Evolutionary conservation across 2,329 filamentous ascomycete species (phyloP), one percentile per base, ranked within the genome.

Genomic region (Neofusicoccum laricinum): DNA sequence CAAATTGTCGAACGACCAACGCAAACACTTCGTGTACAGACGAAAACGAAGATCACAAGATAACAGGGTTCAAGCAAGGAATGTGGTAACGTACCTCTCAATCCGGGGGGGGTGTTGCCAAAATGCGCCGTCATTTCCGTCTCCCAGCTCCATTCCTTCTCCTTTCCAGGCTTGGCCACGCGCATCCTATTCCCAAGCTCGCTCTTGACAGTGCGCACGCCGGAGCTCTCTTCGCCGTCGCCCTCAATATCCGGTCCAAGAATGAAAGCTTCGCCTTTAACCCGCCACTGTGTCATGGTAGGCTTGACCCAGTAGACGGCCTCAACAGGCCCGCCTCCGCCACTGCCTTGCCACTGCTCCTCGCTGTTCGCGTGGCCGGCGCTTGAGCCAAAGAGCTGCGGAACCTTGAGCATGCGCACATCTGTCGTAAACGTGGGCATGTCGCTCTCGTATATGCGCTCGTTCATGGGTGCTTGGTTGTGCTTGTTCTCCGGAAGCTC

Each of bases 351-450:
- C 43, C 73, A 70, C 66, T 77, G 81, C 68, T 70, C 79, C 5
- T 71, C 73, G 38, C 77, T 76, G 36, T 78, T 74, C 6, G 82
- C 82, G 59, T 82, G 77, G 7, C 79, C 82, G 25, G 77, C 74
- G 11, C 79, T 80, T 4, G 78, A 82, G 5, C 78, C 80, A 67
- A 88, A 86, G 3, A 98, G 77, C 76, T 97, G 89, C 2, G 82
- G 80, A 0, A 90, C 82, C 81, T 98, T 98, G 66, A 88, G 85
- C 92, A 96, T 97, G 50, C 94, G 86, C 8, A 86, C 86, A 76
- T 98, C 95, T 0, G 93, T 97, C 0, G 94, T 97, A 72, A 97
- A 89, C 0, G 90, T 89, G 2, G 90, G 85, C 69, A 94, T 80
- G 68, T 98, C 93, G 70, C 87, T 92, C 71, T 90, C 88, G 73